These are phyloP conservation scores for Bigelowiella natans DNA, from an alignment of 78 protist species.

Conservation along the genomic window DNA sequence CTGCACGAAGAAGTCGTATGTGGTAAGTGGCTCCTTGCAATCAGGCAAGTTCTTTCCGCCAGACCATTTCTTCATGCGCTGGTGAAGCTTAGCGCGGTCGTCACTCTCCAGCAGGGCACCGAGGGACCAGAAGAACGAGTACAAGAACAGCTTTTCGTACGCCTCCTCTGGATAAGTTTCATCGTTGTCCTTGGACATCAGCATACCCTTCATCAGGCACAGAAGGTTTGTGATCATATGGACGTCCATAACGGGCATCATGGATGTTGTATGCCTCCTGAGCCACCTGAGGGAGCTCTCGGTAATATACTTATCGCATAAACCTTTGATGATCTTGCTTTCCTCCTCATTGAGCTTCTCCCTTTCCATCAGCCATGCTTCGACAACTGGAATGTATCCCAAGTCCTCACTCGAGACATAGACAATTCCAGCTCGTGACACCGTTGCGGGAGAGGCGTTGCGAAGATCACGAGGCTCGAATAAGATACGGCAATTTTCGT, in stretches of 20 bases:
- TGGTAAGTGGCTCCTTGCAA: conserved; percentile 13
- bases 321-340: not conserved
- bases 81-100: conserved; percentile 48
- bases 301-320: conserved; percentile 23
- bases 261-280: not conserved
- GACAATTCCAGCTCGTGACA: conserved; percentile 76
- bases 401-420: conserved; percentile 47
- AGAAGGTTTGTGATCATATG: not conserved
- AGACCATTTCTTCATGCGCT: not conserved
- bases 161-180: not conserved
- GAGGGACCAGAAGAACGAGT: conserved; percentile 52
- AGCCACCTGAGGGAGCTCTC: not conserved
- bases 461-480: conserved; percentile 70
- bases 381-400: conserved; percentile 26
- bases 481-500: conserved; percentile 15
- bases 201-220: conserved; percentile 29
- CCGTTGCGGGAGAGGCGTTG: conserved; percentile 90
- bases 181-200: conserved; percentile 1
- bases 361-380: conserved; percentile 20
- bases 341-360: not conserved
- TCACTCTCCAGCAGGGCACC: conserved; percentile 61
- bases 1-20: conserved; percentile 45
- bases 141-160: conserved; percentile 42
- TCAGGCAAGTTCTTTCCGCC: not conserved
- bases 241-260: conserved; percentile 13